A percentile compares a stretch with the other conserved stretches of the same genome.
These are phyloP conservation scores for Oemleria cerasiformis DNA, from an alignment of 306 rosid species.

Conservation along the genomic window DNA sequence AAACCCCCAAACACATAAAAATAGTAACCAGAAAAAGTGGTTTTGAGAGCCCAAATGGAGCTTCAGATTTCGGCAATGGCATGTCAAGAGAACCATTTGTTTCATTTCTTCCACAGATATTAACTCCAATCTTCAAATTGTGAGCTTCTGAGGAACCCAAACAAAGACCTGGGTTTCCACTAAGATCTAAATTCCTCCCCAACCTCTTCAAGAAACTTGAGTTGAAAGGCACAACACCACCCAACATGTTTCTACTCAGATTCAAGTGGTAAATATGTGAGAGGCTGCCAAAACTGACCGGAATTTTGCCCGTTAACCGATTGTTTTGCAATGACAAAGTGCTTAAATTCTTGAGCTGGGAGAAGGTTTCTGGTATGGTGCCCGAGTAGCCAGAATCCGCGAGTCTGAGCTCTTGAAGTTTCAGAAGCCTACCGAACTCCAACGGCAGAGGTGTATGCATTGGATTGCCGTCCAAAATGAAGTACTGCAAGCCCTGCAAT, in stretches of 20 bases:
- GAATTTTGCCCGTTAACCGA: slow-evolving; percentile 38
- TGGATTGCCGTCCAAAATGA: slow-evolving; percentile 54
- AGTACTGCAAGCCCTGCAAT: slow-evolving; percentile 46
- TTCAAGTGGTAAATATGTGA: slow-evolving; percentile 51
- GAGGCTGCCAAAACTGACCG: slow-evolving; percentile 33
- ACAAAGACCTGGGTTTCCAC: slow-evolving; percentile 52
- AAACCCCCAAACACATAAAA: slow-evolving; percentile 23
- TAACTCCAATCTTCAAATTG: slow-evolving; percentile 40
- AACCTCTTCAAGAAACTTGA: slow-evolving; percentile 47
- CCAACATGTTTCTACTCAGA: slow-evolving; percentile 41
- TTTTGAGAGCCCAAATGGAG: slow-evolving; percentile 21
- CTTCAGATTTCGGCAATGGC: slow-evolving; percentile 34
- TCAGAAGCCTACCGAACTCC: slow-evolving; percentile 36
- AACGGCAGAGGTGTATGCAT: slow-evolving; percentile 36
- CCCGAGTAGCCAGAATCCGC: slow-evolving; percentile 47
- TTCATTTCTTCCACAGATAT: slow-evolving; percentile 35
- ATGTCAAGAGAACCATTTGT: slow-evolving; percentile 10
- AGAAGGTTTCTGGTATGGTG: slow-evolving; percentile 37
- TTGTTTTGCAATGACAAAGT: slow-evolving; percentile 51
- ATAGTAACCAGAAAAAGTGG: slow-evolving; percentile 19
- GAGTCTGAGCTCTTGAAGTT: slow-evolving; percentile 51
- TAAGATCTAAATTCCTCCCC: slow-evolving; percentile 48
- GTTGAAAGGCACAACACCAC: slow-evolving; percentile 49
- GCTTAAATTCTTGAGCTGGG: slow-evolving; percentile 40
- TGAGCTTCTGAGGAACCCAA: slow-evolving; percentile 36